Evolutionary conservation across 2,329 filamentous ascomycete genomes (phyloP), one percentile per base, ranked within the genome.

Genomic region (Fusarium buxicola): DNA sequence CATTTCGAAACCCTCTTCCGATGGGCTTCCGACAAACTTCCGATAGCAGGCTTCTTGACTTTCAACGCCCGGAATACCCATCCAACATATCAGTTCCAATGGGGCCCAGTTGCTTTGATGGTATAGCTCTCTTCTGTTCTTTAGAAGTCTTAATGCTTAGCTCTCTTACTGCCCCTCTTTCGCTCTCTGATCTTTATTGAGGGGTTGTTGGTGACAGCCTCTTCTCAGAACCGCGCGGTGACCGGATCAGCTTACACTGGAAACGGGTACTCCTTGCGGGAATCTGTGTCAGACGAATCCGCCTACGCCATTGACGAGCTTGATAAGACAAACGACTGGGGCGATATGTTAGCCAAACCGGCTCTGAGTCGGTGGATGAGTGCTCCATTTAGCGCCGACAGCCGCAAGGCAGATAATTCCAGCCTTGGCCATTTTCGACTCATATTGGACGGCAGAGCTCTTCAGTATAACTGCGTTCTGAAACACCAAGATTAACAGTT

Each of bases 281-380:
- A 86, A 58, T 71, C 84, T 1, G 82, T 89, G 0, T 84, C 86
- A 0, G 86, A 89, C 65, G 88, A 89, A 63, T 88, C 86, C 0
- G 89, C 91, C 63, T 91, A 84, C 70, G 89, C 89, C n/a, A 87
- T 91, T 58, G 89, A 91, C 62, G 89, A 91, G 71, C 80, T 88
- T 9, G 89, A 91, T 55, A 89, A 91, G 68, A 71, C 79, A 39
- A 81, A 82, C 61, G 87, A 90, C 21, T 55, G 65, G 11, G 77
- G 78, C 9, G 77, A 81, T 13, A 78, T 82, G 36, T 71, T 84
- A 45, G 76, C 76, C 12, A 83, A 82, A 68, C 78, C 83, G 60
- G 77, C 74, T 11, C 65, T 82, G 30, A 77, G 75, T 15, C 78
- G 85, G 55, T 78, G 85, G 43, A 86, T 86, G 84, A 87, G 85